These are phyloP conservation scores for Lactarius vividus DNA, from an alignment of 768 basidiomycete genomes.

Conservation along the genomic window DNA sequence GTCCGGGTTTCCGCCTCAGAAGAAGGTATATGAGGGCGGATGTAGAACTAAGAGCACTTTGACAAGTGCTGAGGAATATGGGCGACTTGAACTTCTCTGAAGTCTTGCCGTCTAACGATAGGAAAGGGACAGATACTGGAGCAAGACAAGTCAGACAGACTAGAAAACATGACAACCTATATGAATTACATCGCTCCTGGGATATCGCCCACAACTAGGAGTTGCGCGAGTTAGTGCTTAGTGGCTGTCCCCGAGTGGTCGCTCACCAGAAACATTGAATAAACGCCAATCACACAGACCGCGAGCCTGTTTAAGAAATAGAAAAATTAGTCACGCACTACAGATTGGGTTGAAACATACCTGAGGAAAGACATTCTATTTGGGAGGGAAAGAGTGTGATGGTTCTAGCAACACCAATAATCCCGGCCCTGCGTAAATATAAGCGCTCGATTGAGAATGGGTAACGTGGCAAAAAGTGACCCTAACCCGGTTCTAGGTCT, in stretches of 20 bases:
- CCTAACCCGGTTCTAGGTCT: constrained; percentile 16
- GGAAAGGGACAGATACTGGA: constrained; percentile 82
- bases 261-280: constrained; percentile 29
- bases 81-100: constrained; percentile 81
- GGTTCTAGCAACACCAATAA: constrained; percentile 9
- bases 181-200: constrained; percentile 80
- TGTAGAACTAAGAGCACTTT: constrained; percentile 73
- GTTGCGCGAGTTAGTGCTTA: background rate
- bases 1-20: constrained; percentile 52
- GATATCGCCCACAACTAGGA: constrained; percentile 86
- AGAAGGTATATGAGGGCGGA: constrained; percentile 77
- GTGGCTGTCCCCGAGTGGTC: background rate
- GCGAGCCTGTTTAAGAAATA: constrained; percentile 8
- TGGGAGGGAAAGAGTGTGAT: background rate
- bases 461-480: constrained; percentile 14
- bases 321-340: background rate
- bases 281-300: constrained; percentile 28
- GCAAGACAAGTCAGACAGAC: constrained; percentile 5
- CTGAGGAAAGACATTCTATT: constrained; percentile 22
- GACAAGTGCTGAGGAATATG: constrained; percentile 80
- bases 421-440: background rate
- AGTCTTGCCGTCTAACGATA: constrained; percentile 57
- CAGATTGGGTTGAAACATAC: background rate
- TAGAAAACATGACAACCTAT: background rate
- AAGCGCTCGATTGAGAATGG: background rate